These are phyloP conservation scores for Suillus sp. DNA, from an alignment of 768 basidiomycete genomes.

Conservation along the genomic window DNA sequence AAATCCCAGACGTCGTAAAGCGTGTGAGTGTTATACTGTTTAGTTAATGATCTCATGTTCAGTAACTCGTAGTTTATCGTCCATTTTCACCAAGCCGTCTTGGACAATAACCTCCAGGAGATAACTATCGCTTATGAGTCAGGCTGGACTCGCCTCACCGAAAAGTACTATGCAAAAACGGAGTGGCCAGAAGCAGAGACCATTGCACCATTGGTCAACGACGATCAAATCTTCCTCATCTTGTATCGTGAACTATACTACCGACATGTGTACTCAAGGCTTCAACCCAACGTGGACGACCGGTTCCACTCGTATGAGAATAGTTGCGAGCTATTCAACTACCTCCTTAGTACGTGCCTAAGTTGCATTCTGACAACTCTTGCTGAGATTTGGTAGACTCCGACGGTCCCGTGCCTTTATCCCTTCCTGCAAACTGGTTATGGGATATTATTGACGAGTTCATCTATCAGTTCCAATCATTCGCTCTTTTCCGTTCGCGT, in stretches of 20 bases:
- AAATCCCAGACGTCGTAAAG: slow-evolving; percentile 89
- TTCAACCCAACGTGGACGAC: slow-evolving; percentile 95
- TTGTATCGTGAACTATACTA: slow-evolving; percentile 96
- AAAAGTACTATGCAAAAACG: slow-evolving; percentile 90
- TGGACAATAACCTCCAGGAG: slow-evolving; percentile 86
- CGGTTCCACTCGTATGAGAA: slow-evolving; percentile 98
- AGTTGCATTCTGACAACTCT: background rate
- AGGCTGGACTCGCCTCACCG: slow-evolving; percentile 95
- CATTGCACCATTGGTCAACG: slow-evolving; percentile 91
- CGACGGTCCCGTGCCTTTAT: slow-evolving; percentile 89
- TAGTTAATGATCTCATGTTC: background rate
- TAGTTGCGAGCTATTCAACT: slow-evolving; percentile 98
- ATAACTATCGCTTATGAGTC: slow-evolving; percentile 95
- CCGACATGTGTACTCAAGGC: slow-evolving; percentile 92
- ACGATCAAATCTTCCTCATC: slow-evolving; percentile 95
- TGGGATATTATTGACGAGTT: slow-evolving; percentile 99
- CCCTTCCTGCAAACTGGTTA: slow-evolving; percentile 96
- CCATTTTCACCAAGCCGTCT: slow-evolving; percentile 91
- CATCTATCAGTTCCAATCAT: slow-evolving; percentile 98
- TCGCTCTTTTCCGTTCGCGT: slow-evolving; percentile 89
- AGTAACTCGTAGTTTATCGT: slow-evolving; percentile 76
- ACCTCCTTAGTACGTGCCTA: slow-evolving; percentile 76
- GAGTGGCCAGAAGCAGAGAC: slow-evolving; percentile 99
- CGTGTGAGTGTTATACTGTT: slow-evolving; percentile 51
- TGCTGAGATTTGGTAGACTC: slow-evolving; percentile 58